Evolutionary conservation across 331 rosid genomes (phyloP).

Genomic region (Pyracantha coccinea): DNA sequence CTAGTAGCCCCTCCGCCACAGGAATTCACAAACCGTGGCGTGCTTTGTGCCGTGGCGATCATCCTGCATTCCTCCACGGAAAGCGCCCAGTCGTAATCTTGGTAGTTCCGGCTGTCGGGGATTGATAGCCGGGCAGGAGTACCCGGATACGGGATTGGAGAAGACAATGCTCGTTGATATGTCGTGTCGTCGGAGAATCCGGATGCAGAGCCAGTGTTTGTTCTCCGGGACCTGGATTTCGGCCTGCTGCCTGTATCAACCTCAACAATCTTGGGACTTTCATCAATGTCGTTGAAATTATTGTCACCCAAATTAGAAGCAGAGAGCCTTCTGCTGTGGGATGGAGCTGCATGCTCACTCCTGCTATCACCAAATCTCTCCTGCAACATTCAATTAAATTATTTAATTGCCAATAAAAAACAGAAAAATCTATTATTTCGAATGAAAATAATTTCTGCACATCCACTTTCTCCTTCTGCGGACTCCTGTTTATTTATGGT

Average conservation of each 20-base stretch:
- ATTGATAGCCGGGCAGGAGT: conserved; percentile 35
- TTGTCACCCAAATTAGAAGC: conserved; percentile 41
- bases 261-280: conserved; percentile 76
- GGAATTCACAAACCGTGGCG: conserved; percentile 59
- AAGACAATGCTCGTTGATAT: conserved; percentile 34
- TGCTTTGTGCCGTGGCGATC: conserved; percentile 75
- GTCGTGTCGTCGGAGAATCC: conserved; percentile 50
- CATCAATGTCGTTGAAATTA: conserved; percentile 25
- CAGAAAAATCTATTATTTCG: too few species aligned
- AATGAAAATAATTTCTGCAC: too few species aligned
- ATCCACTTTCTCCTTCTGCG: too few species aligned
- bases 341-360: conserved; percentile 46
- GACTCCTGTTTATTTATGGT: too few species aligned
- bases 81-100: conserved; percentile 58
- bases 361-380: conserved; percentile 61
- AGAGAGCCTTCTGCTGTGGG: conserved; percentile 58
- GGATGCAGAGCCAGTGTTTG: conserved; percentile 52
- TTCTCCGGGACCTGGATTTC: conserved; percentile 58
- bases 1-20: conserved; percentile 13
- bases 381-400: conserved; percentile 25
- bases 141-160: conserved; percentile 35
- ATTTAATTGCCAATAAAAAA: too few species aligned
- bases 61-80: conserved; percentile 56
- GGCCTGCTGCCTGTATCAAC: conserved; percentile 72
- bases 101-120: conserved; percentile 36